Evolutionary conservation across 1,284 basidiomycete species (phyloP).

Genomic region (Coniferiporia weirii): DNA sequence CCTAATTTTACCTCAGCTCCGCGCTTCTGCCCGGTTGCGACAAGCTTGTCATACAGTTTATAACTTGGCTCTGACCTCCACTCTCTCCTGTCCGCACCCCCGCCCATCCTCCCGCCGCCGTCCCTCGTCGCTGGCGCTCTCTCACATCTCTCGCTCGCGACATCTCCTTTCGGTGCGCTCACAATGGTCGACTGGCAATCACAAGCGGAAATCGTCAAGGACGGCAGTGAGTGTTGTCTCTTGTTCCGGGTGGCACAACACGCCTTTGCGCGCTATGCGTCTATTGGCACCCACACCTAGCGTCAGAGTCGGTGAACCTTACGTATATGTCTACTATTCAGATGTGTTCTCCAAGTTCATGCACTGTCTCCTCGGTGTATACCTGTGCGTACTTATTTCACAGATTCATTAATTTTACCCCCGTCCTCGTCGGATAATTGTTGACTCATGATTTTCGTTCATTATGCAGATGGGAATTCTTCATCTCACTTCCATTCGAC

Average conservation of each 20-base stretch:
- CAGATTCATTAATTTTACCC: conserved; percentile 2
- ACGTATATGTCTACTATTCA: conserved; percentile 25
- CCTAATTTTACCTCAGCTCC: conserved; percentile 5
- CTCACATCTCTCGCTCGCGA: not conserved
- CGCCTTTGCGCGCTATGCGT: not conserved
- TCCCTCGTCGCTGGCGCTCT: not conserved
- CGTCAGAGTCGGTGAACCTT: conserved; percentile 4
- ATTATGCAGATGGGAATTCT: conserved; percentile 53
- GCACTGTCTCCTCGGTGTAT: conserved; percentile 62
- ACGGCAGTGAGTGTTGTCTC: conserved; percentile 11
- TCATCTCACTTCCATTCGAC: conserved; percentile 62
- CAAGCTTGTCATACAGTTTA: not conserved
- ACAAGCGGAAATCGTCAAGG: conserved; percentile 9
- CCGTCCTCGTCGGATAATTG: not conserved
- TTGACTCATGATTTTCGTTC: not conserved
- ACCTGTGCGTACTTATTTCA: conserved; percentile 42
- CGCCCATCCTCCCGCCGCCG: not conserved
- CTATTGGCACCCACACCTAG: not conserved
- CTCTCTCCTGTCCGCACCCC: conserved; percentile 1
- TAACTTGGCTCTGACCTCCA: conserved; percentile 1
- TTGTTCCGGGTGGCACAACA: conserved; percentile 5
- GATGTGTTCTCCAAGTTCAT: conserved; percentile 60
- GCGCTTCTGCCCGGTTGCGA: not conserved
- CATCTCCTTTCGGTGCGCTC: not conserved
- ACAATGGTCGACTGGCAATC: conserved; percentile 19